Evolutionary conservation across 352 stramenopile genomes (phyloP).

Genomic region (Globisporangium orthogonon): DNA sequence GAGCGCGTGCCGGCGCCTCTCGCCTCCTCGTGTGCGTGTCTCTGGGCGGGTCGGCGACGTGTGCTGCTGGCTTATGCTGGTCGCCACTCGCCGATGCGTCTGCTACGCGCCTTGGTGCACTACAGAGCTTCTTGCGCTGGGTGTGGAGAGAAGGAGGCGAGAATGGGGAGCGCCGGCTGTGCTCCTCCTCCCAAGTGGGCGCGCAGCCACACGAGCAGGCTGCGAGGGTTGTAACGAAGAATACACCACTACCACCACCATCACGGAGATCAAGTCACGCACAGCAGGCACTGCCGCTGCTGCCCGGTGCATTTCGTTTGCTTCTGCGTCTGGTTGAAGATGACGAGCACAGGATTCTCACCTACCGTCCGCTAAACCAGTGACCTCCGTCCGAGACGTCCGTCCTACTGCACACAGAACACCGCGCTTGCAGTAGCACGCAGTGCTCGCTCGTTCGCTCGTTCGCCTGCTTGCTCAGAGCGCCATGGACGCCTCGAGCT

Average conservation of each 20-base stretch:
- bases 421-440: not conserved
- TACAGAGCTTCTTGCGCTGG: not conserved
- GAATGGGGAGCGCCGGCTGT: not conserved
- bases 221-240: not conserved
- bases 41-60: too few species aligned
- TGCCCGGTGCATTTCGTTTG: not conserved
- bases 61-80: too few species aligned
- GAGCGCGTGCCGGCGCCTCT: not conserved
- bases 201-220: not conserved
- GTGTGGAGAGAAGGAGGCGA: not conserved
- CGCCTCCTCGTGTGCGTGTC: not conserved
- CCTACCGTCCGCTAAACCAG: too few species aligned
- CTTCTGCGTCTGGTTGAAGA: not conserved
- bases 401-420: not conserved
- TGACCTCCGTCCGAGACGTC: not conserved
- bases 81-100: too few species aligned
- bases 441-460: not conserved
- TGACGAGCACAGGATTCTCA: not conserved
- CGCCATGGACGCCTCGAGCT: constrained; percentile 84
- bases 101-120: not conserved
- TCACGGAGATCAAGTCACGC: not conserved
- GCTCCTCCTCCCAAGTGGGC: not conserved
- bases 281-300: not conserved
- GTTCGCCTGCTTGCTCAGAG: constrained; percentile 26
- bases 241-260: constrained; percentile 1